Conservation (phyloP, 2,329 filamentous ascomycete species). For the Exophiala viscosa region DNA sequence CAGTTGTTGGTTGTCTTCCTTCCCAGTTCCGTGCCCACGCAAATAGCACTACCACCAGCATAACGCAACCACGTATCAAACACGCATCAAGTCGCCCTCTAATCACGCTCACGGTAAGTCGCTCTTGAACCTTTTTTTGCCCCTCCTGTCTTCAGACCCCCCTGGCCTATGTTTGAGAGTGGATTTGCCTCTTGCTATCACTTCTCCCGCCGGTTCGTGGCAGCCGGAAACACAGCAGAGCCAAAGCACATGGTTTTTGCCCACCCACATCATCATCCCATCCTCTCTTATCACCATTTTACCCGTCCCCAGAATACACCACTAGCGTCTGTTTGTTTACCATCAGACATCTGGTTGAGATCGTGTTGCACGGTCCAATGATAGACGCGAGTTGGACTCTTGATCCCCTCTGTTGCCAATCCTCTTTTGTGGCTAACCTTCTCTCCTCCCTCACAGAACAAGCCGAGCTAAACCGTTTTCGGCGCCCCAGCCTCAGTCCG, state of each 20-base stretch:
- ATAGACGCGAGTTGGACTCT: conserved; percentile 21
- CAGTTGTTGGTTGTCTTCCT: conserved; percentile 12
- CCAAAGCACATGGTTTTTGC: conserved; percentile 21
- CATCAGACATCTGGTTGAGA: conserved; percentile 20
- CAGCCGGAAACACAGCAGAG: conserved; percentile 14
- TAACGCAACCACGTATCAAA: conserved; percentile 22
- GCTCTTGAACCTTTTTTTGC: conserved; percentile 16
- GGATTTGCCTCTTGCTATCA: conserved; percentile 14
- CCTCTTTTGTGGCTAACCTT: conserved; percentile 21
- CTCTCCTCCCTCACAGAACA: conserved; percentile 12
- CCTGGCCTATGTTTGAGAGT: conserved; percentile 17
- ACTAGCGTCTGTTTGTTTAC: conserved; percentile 19
- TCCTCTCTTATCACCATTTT: conserved; percentile 10
- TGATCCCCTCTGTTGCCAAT: conserved; percentile 17
- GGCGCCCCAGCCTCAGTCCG: conserved; percentile 16
- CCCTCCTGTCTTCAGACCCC: conserved; percentile 13
- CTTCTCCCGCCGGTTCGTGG: conserved; percentile 19
- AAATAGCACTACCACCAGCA: conserved; percentile 5
- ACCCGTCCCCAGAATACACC: conserved; percentile 23
- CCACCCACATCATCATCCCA: conserved; percentile 19
- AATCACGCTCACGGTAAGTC: conserved; percentile 25
- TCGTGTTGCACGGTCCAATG: conserved; percentile 25
- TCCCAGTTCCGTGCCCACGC: conserved; percentile 13
- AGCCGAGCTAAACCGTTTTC: conserved; percentile 25
- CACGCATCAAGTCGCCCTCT: conserved; percentile 17